phyloP scores from a whole-genome alignment of 2,329 filamentous ascomycete species.

The Aspergillus persii region DNA sequence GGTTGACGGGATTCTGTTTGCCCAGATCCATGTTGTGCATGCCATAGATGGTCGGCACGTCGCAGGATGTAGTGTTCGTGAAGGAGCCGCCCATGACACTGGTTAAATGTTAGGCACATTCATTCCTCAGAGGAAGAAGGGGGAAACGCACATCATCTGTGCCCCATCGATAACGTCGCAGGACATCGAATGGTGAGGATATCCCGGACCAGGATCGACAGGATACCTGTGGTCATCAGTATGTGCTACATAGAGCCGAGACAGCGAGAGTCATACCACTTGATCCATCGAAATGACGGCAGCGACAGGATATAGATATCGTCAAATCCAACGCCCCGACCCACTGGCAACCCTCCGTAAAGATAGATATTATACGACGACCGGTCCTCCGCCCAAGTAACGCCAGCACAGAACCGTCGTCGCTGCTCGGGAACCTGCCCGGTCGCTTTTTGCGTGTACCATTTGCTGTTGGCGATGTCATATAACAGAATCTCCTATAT shows the following conservation, averaged over 20 bases:
- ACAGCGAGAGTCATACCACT: neutral
- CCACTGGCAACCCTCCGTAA: neutral
- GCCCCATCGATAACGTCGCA: neutral
- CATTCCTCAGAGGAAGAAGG: too few relatives aligned
- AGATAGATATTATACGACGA: constrained; percentile 4
- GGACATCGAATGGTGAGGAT: neutral
- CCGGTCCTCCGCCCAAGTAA: constrained; percentile 2
- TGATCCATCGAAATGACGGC: neutral
- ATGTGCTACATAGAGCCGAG: neutral
- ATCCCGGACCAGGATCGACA: neutral
- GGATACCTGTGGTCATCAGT: neutral
- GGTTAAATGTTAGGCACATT: neutral
- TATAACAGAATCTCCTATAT: constrained; percentile 5
- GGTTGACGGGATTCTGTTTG: constrained; percentile 1
- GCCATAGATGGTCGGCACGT: constrained; percentile 1
- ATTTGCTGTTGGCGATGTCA: constrained; percentile 5
- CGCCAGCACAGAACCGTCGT: constrained; percentile 4
- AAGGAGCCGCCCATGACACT: neutral
- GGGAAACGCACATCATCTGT: neutral
- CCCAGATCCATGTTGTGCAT: constrained; percentile 10
- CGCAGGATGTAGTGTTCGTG: constrained; percentile 3
- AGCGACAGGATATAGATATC: neutral
- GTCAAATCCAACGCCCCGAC: neutral
- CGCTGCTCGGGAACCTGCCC: constrained; percentile 1
- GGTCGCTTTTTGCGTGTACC: constrained; percentile 10